Conservation (phyloP, 805 yeast genomes). For the Cyberlindnera maritima region DNA sequence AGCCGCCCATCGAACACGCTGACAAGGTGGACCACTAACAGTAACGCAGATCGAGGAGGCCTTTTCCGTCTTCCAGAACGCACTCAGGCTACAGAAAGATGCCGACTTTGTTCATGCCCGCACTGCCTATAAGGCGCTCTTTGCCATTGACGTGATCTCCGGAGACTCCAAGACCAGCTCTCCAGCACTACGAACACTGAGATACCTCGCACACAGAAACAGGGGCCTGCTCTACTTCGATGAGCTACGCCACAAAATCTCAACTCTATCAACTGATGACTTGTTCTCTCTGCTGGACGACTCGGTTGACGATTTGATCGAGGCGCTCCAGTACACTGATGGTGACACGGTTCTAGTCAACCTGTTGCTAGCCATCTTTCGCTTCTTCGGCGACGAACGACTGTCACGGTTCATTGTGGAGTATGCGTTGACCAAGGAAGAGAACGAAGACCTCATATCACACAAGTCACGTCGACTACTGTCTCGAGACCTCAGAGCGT, state of each 20-base stretch:
- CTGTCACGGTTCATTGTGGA: conserved; percentile 59
- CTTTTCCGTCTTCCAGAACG: conserved; percentile 67
- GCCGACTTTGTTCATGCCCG: conserved; percentile 49
- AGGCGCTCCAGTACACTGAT: conserved; percentile 63
- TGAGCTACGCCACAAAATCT: conserved; percentile 27
- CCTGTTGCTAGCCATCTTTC: conserved; percentile 48
- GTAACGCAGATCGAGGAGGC: conserved; percentile 59
- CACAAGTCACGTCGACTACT: conserved; percentile 24
- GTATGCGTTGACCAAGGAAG: conserved; percentile 47
- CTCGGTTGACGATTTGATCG: conserved; percentile 58
- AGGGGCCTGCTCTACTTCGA: conserved; percentile 68
- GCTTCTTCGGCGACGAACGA: conserved; percentile 44
- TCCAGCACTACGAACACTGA: conserved; percentile 68
- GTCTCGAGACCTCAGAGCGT: conserved; percentile 11
- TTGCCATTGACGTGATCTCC: conserved; percentile 63
- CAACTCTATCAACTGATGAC: conserved; percentile 7
- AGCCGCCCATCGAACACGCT: neutral
- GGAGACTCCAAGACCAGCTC: conserved; percentile 44
- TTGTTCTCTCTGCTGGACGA: conserved; percentile 20
- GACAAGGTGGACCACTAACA: conserved; percentile 4
- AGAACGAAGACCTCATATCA: conserved; percentile 36
- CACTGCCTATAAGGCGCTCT: conserved; percentile 55
- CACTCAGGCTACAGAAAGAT: conserved; percentile 59
- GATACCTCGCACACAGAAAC: conserved; percentile 79
- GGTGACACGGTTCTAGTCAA: conserved; percentile 58